Evolutionary conservation across 306 rosid genomes (phyloP), one percentile per base, ranked within the genome.

Genomic region (Datisca glomerata): DNA sequence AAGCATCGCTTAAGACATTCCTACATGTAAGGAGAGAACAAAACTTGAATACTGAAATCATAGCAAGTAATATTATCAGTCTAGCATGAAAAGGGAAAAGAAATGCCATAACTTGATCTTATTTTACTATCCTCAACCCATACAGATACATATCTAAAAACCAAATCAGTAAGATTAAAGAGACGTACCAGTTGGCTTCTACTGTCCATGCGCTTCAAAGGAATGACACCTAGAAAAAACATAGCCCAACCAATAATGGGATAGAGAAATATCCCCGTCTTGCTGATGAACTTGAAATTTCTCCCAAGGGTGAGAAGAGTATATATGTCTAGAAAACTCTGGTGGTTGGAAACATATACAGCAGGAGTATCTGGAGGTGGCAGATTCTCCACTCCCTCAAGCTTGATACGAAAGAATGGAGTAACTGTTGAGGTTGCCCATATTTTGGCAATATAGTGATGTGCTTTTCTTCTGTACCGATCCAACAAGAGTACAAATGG

Each of bases 161-260:
- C n/a, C 18, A 17, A 44, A 17, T 12, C 38, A 11, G 47, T 15
- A 27, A 36, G 34, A 43, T 23, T 35, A 25, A 61, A 53, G 40
- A 37, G 59, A 73, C 24, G 46, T 89, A 89, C 98, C 95, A 89
- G 45, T 61, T 89, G 93, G 77, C 98, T 89, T 68, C 68, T 78
- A 57, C 79, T 75, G 72, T 80, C 98, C 83, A 74, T 68, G 60
- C 98, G 95, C 74, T 68, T 84, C 68, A 89, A 54, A 51, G 95
- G 98, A 60, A 89, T 75, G 53, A 49, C 62, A 12, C 98, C 95
- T 61, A 89, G 41, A 59, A 89, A 54, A 65, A 72, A 80, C 98
- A 89, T 89, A 31, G 95, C 98, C 98, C 98, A 89, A 20, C 98
- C 98, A 54, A 89, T 70, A 47, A 89, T 40, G 41, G 98, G 93